phyloP scores from a whole-genome alignment of 2,329 filamentous ascomycete species.

The Corniculantispora saksenae region DNA sequence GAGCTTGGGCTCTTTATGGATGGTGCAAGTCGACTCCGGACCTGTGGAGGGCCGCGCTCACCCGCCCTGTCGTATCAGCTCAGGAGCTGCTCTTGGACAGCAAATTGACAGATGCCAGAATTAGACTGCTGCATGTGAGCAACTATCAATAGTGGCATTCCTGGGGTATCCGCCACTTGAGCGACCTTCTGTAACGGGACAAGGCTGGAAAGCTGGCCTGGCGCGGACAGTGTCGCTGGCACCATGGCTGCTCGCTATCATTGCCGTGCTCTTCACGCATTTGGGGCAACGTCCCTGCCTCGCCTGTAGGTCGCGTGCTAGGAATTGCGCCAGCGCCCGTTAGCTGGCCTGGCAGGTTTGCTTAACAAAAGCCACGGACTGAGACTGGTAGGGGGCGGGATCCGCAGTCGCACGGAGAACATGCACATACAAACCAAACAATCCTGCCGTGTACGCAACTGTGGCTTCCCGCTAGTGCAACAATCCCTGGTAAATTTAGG shows the following conservation, averaged over 20 bases:
- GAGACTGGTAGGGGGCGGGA: not conserved
- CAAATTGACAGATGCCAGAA: not conserved
- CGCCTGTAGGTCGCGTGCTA: not conserved
- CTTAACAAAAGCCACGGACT: not conserved
- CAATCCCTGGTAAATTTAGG: conserved; percentile 12
- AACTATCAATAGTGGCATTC: conserved; percentile 3
- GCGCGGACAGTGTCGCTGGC: not conserved
- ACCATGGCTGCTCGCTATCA: not conserved
- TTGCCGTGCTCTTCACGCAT: not conserved
- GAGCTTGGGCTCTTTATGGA: conserved; percentile 7
- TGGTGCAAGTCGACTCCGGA: not conserved
- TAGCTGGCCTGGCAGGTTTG: not conserved
- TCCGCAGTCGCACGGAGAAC: not conserved
- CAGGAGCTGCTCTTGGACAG: not conserved
- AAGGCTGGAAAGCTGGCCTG: conserved; percentile 2
- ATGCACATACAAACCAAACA: not conserved
- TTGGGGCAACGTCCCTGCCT: not conserved
- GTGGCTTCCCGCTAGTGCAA: conserved; percentile 1
- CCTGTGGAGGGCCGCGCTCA: not conserved
- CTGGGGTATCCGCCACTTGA: not conserved
- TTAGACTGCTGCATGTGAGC: not conserved
- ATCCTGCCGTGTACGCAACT: not conserved
- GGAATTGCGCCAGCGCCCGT: not conserved
- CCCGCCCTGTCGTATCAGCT: not conserved
- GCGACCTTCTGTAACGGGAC: conserved; percentile 15